Base-by-base conservation (phyloP, 345 rosid species). In the Lepidium didymum region DNA sequence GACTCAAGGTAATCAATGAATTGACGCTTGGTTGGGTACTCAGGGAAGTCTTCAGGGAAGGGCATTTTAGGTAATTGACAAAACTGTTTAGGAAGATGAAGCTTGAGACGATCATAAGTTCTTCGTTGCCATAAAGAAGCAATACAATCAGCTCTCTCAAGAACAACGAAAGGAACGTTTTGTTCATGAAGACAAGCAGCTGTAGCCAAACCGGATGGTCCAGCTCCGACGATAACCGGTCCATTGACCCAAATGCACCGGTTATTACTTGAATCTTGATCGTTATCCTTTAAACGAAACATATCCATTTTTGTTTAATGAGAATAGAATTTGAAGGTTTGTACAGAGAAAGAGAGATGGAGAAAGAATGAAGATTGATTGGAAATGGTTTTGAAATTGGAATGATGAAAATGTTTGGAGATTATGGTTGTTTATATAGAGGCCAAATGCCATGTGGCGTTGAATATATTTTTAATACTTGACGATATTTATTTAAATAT, bases 51-150 rank as follows among this genome's bases (percentile, higher is more conserved):
- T 18, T 85, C 85, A 0, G 97, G 97, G 82, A 90, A 90, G 1
- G 92, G 90, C 16, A 86, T 49, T 64, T 88, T 86, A 0, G 97
- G 95, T 68, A 90, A 83, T 59, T 90, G 92, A 56, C 95, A 90
- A 69, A 86, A 90, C 52, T 88, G 92, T 36, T 80, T 90, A 10
- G 97, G 92, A 2, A 90, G 85, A 76, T 90, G 97, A 73, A 90
- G 95, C 73, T 78, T 90, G 56, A 90, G 92, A 75, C 97, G 82
- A 61, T 90, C 87, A 25, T 90, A 87, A 73, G 97, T 83, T 7
- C 84, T 84, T 38, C 83, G 83, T 37, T 90, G 90, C 97, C 97
- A 90, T 1, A 88, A 72, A 3, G 97, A 90, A 14, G 97, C 97
- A 18, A 90, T 88, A 68, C 97, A 90, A n/a, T 86, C 90, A 13